A percentile compares a stretch with the other conserved stretches of the same genome.
Evolutionary conservation across 129 eudicot species (phyloP).

Genomic region (Pittosporum tobira): DNA sequence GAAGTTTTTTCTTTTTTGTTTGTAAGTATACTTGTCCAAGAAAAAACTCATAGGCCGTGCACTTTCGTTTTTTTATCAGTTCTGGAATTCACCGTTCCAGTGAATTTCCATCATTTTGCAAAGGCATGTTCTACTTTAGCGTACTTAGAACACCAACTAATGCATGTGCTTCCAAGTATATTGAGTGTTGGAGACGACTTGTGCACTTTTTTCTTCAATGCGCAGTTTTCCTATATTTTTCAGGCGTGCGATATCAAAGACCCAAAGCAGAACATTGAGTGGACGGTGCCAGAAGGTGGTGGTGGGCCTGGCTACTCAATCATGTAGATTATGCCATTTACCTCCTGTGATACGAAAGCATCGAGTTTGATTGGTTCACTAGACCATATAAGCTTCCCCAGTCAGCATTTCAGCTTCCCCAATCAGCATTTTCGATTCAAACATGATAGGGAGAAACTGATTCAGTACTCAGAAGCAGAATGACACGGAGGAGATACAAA

Average conservation of each 20-base stretch:
- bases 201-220: conserved; percentile 7
- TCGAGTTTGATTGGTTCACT: not conserved
- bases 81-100: no score
- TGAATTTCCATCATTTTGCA: no score
- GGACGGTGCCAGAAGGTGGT: conserved; percentile 99
- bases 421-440: no score
- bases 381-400: not conserved
- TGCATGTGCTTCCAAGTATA: no score
- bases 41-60: no score
- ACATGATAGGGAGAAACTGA: not conserved
- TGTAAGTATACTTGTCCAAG: no score
- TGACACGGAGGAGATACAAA: not conserved
- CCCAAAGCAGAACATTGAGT: conserved; percentile 83
- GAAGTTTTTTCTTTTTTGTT: no score
- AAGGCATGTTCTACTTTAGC: no score
- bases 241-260: conserved; percentile 99
- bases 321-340: conserved; percentile 33
- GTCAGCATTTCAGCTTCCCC: no score
- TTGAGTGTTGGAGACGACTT: no score
- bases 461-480: not conserved
- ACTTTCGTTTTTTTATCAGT: no score
- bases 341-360: not conserved
- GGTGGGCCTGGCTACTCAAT: conserved; percentile 93
- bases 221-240: not conserved
- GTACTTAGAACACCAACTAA: no score